phyloP scores from a whole-genome alignment of 192 early-diverging fungal species.

The Coemansia sp. region DNA sequence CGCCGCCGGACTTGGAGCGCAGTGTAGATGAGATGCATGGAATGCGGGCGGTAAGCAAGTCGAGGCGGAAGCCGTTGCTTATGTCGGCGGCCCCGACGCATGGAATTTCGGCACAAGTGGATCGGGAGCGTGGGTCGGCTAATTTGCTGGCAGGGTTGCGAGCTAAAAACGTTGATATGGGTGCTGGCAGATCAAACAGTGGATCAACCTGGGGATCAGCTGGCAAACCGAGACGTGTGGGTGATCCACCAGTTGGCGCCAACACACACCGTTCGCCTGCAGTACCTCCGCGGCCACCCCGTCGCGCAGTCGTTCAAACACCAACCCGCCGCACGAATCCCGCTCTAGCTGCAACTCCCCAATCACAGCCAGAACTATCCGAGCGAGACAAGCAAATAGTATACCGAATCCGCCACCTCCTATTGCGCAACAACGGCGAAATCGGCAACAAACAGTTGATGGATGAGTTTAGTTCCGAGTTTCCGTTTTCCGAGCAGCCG shows the following conservation, averaged over 20 bases:
- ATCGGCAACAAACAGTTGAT: slow-evolving; percentile 22
- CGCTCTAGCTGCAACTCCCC: background rate
- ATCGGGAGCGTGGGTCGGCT: background rate
- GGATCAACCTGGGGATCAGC: background rate
- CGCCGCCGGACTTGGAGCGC: slow-evolving; percentile 33
- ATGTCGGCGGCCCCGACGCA: background rate
- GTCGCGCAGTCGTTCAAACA: background rate
- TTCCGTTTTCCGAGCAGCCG: slow-evolving; percentile 15
- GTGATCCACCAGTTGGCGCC: background rate
- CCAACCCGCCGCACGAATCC: background rate
- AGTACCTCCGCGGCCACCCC: background rate
- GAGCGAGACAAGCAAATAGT: slow-evolving; percentile 15
- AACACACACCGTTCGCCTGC: background rate
- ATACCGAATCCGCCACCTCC: slow-evolving; percentile 14
- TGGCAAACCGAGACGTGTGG: background rate
- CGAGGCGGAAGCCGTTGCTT: slow-evolving; percentile 10
- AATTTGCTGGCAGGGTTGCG: background rate
- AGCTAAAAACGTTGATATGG: background rate
- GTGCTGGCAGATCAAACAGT: background rate
- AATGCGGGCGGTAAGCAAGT: slow-evolving; percentile 20
- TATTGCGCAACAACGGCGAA: slow-evolving; percentile 28
- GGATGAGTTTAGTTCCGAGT: slow-evolving; percentile 18
- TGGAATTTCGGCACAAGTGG: no score
- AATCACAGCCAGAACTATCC: background rate
- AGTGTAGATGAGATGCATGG: slow-evolving; percentile 9